Conservation (phyloP, 768 basidiomycete species). For the Holtermanniella nyarrowii region DNA sequence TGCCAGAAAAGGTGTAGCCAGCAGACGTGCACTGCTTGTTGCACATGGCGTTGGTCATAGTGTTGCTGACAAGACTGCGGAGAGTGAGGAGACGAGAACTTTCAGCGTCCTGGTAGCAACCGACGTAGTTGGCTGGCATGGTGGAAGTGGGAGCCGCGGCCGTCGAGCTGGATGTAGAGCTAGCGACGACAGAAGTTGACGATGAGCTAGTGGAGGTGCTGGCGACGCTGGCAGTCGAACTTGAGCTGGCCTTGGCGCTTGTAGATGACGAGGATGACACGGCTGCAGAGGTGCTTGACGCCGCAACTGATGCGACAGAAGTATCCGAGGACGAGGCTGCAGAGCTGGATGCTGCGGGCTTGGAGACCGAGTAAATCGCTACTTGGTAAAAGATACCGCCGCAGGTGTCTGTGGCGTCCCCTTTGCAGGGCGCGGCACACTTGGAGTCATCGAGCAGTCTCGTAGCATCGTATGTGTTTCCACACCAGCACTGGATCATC, state of each 20-base stretch:
- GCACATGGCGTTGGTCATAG: slow-evolving; percentile 56
- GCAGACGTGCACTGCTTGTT: slow-evolving; percentile 50
- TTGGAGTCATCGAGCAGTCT: slow-evolving; percentile 44
- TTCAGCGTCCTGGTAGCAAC: slow-evolving; percentile 2
- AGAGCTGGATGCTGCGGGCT: too few species aligned
- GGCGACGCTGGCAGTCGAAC: not conserved
- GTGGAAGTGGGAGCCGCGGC: slow-evolving; percentile 5
- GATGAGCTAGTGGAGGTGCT: not conserved
- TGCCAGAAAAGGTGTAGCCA: slow-evolving; percentile 58
- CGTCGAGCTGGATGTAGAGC: slow-evolving; percentile 1
- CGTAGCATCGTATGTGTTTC: slow-evolving; percentile 56
- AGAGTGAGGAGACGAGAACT: not conserved
- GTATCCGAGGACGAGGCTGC: not conserved
- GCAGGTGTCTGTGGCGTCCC: slow-evolving; percentile 46
- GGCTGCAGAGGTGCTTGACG: not conserved
- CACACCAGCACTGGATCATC: slow-evolving; percentile 47
- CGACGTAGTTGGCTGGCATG: slow-evolving; percentile 1
- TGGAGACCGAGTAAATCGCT: slow-evolving; percentile 12
- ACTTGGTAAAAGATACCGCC: slow-evolving; percentile 21
- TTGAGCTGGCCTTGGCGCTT: not conserved
- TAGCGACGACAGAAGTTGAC: not conserved
- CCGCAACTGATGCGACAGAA: not conserved
- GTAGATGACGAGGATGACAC: not conserved
- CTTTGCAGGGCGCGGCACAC: slow-evolving; percentile 67
- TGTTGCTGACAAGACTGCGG: slow-evolving; percentile 32